Base-by-base conservation (phyloP, 2,329 filamentous ascomycete species). In the Nemania abortiva region DNA sequence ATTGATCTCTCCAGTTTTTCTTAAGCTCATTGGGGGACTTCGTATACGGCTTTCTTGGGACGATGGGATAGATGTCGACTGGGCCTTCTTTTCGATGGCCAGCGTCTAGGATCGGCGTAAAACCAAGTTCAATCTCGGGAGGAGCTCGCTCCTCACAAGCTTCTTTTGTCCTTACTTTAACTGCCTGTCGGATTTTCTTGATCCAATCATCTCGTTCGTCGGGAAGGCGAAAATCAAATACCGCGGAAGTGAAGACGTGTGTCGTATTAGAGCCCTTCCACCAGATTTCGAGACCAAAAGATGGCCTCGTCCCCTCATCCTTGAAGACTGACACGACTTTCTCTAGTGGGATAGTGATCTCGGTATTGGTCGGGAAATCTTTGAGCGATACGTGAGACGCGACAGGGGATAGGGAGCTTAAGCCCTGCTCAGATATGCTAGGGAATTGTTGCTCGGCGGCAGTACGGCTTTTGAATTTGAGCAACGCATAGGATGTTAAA, bases 231-330 rank as follows among this genome's bases (percentile, higher is more conserved):
- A 89, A 88, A 74, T 85, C 85, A 45, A 88, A 77, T 47, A 84
- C 83, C 2, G 84, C 78, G 66, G 83, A 85, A 66, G 79, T 80
- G 70, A 86, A 88, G 15, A 82, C 79, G 49, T 85, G 79, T 65
- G 81, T 79, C 18, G 79, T 75, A 15, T 83, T 83, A 66, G 59
- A 64, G 18, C 52, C 42, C 56, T 82, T 84, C 87, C 87, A 89
- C 86, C 86, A 89, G 1, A 88, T 80, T 73, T 89, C 87, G 59
- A 89, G 76, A 6, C 85, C 85, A 53, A 85, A 86, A 6, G 84
- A 82, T 13, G 85, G 82, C 55, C 83, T 81, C 1, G 82, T 82
- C 52, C 82, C 83, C 73, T 88, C 86, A 34, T 86, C 84, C 34
- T 82, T 82, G 70, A 87, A 88, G 1, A 83, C 82, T 2, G 87